Evolutionary conservation across 2,329 filamentous ascomycete genomes (phyloP).

Genomic region (Phaeosphaeriaceae sp.): DNA sequence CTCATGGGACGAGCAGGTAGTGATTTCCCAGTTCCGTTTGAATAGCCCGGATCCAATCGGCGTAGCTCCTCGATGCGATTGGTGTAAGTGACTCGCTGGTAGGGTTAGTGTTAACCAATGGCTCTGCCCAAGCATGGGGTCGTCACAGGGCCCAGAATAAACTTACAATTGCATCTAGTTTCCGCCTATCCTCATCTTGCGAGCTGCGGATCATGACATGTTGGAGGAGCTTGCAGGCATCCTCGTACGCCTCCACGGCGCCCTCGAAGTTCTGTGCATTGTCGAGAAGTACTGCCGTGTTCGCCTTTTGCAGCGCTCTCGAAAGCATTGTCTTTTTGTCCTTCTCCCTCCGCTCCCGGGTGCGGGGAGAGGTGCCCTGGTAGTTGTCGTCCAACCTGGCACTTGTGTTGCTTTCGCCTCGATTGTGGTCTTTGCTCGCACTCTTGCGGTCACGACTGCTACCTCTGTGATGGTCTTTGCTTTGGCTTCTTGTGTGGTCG

Average conservation of each 20-base stretch:
- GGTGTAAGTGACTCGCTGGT: conserved; percentile 84
- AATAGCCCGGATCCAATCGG: conserved; percentile 67
- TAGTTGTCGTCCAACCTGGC: conserved; percentile 40
- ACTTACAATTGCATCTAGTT: conserved; percentile 91
- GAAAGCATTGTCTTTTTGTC: conserved; percentile 92
- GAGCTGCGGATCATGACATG: conserved; percentile 86
- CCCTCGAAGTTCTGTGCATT: conserved; percentile 95
- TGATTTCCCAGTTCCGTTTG: conserved; percentile 68
- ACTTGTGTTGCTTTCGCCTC: conserved; percentile 43
- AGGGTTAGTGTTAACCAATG: conserved; percentile 16
- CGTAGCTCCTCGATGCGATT: conserved; percentile 87
- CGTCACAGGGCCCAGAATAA: neutral
- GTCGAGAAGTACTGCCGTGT: conserved; percentile 92
- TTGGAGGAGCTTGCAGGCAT: conserved; percentile 86
- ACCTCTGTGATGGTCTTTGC: conserved; percentile 27
- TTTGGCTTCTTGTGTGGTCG: conserved; percentile 20
- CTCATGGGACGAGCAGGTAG: conserved; percentile 75
- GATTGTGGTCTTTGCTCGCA: conserved; percentile 28
- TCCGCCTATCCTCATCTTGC: conserved; percentile 84
- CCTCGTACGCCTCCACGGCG: conserved; percentile 85
- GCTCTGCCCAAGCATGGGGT: neutral
- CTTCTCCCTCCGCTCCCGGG: conserved; percentile 54
- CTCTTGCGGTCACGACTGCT: conserved; percentile 32
- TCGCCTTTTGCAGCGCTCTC: conserved; percentile 92
- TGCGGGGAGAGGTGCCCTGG: conserved; percentile 44